Evolutionary conservation across 106 monocot genomes (phyloP).

Genomic region (Apostasia shenzhenica): DNA sequence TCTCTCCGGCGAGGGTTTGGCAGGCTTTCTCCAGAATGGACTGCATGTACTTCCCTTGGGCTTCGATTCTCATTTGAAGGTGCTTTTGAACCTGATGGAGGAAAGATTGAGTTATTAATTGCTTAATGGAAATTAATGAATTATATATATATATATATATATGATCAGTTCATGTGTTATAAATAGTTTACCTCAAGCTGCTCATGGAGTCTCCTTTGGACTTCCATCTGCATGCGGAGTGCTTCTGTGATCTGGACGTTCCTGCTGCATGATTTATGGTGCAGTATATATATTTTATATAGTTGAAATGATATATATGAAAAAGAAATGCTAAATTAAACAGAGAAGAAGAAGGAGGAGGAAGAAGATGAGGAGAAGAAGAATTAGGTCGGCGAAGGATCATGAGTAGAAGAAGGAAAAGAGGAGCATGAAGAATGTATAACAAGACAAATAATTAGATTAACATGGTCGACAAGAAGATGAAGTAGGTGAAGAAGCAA

Average conservation of each 20-base stretch:
- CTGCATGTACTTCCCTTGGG: slow-evolving; percentile 90
- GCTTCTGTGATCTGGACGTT: slow-evolving; percentile 64
- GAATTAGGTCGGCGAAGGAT: too few species aligned
- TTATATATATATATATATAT: background rate
- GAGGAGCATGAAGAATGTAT: background rate
- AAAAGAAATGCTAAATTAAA: background rate
- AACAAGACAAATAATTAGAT: too few species aligned
- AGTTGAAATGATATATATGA: background rate
- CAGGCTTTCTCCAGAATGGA: slow-evolving; percentile 72
- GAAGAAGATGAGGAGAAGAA: background rate
- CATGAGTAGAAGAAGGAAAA: background rate
- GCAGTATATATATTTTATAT: background rate
- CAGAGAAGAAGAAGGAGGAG: background rate
- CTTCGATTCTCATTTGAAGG: slow-evolving; percentile 80
- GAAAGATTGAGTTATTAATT: background rate
- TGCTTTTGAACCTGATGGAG: slow-evolving; percentile 63
- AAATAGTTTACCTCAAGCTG: slow-evolving; percentile 53
- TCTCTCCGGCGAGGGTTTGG: slow-evolving; percentile 45
- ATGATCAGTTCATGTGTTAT: background rate
- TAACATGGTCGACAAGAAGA: too few species aligned
- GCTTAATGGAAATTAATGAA: background rate
- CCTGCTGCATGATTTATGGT: slow-evolving; percentile 27
- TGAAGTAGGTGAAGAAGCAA: too few species aligned
- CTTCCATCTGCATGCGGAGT: slow-evolving; percentile 80
- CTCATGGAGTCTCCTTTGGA: slow-evolving; percentile 79